These are phyloP conservation scores for Wickerhamiella occidentalis DNA, from an alignment of 805 yeast species.

Conservation along the genomic window DNA sequence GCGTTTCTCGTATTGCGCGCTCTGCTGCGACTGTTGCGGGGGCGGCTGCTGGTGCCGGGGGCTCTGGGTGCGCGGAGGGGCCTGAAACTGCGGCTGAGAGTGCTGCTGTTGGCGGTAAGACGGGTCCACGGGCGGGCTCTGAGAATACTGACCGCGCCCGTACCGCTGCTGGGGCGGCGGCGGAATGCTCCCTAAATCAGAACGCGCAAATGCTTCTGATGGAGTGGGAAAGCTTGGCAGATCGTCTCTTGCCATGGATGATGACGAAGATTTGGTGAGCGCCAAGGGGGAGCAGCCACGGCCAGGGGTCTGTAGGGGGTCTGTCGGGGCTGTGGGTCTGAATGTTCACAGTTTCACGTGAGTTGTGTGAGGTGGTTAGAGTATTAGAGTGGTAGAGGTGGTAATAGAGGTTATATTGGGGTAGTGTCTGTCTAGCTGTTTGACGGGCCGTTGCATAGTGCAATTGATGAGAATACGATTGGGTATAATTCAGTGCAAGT, in stretches of 20 bases:
- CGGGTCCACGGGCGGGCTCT: background rate
- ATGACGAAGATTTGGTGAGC: background rate
- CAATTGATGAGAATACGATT: too few species aligned
- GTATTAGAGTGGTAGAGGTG: too few species aligned
- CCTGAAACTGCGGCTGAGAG: constrained; percentile 8
- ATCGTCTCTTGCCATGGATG: constrained; percentile 17
- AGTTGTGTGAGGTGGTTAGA: too few species aligned
- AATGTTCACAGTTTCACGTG: too few species aligned
- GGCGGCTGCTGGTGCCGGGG: background rate
- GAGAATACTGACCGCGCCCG: constrained; percentile 8
- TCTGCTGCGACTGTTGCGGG: too few species aligned
- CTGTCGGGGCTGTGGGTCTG: too few species aligned
- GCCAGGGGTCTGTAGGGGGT: too few species aligned
- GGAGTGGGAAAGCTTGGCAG: constrained; percentile 24
- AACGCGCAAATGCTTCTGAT: constrained; percentile 22
- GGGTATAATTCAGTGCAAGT: too few species aligned
- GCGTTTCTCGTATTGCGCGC: background rate
- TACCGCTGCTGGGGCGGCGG: constrained; percentile 19
- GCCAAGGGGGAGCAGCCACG: background rate
- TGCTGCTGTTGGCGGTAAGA: background rate
- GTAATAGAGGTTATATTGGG: too few species aligned
- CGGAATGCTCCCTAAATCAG: constrained; percentile 15
- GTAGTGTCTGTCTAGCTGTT: too few species aligned
- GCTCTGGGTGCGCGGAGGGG: background rate
- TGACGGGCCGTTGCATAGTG: too few species aligned